phyloP scores from a whole-genome alignment of 495 filamentous ascomycete genomes.

The Penicillium antarcticum region DNA sequence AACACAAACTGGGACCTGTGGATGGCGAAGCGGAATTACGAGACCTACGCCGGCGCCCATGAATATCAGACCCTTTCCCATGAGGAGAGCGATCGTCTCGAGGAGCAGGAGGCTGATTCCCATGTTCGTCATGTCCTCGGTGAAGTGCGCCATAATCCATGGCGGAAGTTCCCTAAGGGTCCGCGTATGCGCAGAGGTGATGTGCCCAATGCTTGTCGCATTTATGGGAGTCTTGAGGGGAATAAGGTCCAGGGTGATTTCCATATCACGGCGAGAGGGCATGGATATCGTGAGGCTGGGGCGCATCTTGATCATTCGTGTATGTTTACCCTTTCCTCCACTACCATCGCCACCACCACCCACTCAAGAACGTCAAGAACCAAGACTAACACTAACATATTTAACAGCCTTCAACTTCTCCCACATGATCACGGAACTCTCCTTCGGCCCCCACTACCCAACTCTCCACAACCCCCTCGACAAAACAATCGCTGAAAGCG shows the following conservation, averaged over 20 bases:
- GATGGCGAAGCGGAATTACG: constrained; percentile 73
- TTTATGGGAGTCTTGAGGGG: constrained; percentile 84
- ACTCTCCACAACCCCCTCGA: constrained; percentile 93
- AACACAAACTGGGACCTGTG: constrained; percentile 77
- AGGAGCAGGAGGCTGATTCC: constrained; percentile 48
- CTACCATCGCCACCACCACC: too few species aligned
- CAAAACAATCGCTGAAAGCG: constrained; percentile 75
- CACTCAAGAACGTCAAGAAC: background rate
- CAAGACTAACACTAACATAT: background rate
- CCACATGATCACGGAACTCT: constrained; percentile 93
- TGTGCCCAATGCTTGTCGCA: constrained; percentile 65
- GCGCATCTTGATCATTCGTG: constrained; percentile 80
- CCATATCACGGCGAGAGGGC: constrained; percentile 92
- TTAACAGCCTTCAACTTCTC: constrained; percentile 95
- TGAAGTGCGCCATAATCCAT: constrained; percentile 35
- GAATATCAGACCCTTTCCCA: constrained; percentile 53
- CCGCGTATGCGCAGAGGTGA: constrained; percentile 59
- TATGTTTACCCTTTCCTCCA: constrained; percentile 38
- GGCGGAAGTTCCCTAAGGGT: constrained; percentile 63
- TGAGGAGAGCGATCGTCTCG: constrained; percentile 38
- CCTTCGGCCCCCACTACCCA: constrained; percentile 93
- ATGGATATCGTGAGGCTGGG: constrained; percentile 80
- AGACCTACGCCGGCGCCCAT: constrained; percentile 48
- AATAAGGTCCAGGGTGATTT: constrained; percentile 99
- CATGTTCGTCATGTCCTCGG: constrained; percentile 53